These are phyloP conservation scores for Starmerella stellata DNA, from an alignment of 805 yeast genomes.

Conservation along the genomic window DNA sequence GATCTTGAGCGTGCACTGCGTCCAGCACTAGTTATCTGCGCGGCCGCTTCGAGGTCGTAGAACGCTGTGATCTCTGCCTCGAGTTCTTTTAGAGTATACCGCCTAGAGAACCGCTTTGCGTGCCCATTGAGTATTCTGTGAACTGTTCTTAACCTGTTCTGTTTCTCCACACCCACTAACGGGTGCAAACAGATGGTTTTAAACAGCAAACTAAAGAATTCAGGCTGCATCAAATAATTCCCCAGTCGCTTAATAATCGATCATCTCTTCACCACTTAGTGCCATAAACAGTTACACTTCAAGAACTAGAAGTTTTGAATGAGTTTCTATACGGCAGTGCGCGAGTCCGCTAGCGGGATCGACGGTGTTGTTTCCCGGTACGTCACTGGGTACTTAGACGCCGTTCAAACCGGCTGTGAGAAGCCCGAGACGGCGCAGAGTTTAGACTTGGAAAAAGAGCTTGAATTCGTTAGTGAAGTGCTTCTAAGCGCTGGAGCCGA, in stretches of 20 bases:
- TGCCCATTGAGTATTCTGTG: constrained; percentile 5
- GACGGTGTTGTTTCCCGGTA: constrained; percentile 82
- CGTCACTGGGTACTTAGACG: constrained; percentile 74
- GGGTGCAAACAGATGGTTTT: constrained; percentile 6
- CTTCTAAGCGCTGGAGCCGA: constrained; percentile 74
- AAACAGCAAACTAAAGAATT: constrained; percentile 5
- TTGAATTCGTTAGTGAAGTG: constrained; percentile 45
- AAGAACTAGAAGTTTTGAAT: too few species aligned
- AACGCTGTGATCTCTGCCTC: constrained; percentile 1
- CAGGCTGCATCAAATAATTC: too few species aligned
- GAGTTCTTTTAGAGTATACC: constrained; percentile 7
- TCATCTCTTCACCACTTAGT: background rate
- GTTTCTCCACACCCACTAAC: background rate
- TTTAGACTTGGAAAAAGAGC: constrained; percentile 48
- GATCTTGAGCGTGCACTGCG: background rate
- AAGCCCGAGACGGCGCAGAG: constrained; percentile 68
- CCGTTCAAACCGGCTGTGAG: constrained; percentile 56
- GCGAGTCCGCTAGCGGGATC: constrained; percentile 70
- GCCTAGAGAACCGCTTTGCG: constrained; percentile 8
- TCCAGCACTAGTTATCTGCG: background rate
- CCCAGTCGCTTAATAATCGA: background rate
- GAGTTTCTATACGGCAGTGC: constrained; percentile 32
- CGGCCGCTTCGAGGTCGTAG: constrained; percentile 1
- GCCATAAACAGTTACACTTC: background rate
- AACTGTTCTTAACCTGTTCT: background rate